Evolutionary conservation across 768 basidiomycete species (phyloP), one percentile per base, ranked within the genome.

Genomic region (Mycena epipterygia): DNA sequence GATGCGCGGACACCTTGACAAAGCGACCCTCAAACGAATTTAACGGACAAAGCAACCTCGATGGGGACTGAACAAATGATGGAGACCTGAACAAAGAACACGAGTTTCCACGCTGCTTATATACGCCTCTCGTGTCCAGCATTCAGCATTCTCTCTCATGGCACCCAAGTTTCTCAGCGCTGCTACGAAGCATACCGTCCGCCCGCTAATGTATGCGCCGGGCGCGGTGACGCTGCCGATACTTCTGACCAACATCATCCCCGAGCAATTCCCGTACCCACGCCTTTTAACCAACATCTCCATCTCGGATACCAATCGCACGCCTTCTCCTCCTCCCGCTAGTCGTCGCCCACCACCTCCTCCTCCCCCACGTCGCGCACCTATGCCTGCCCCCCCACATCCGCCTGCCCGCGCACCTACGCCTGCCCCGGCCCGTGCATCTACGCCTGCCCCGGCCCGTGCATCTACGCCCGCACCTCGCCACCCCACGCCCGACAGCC

Each of bases 31-130:
- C n/a, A n/a, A n/a, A n/a, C 41, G 21, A 12, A 59, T 41, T 33
- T 39, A 56, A 11, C 39, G 5, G 41, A 19, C 29, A 44, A 60
- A 46, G 42, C 21, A 11, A 48, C n/a, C 21, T 48, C n/a, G n/a
- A n/a, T n/a, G n/a, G n/a, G n/a, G n/a, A n/a, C n/a, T n/a, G n/a
- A 41, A 14, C 19, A 37, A 37, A 37, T 46, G 59, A 60, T 48
- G 46, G 59, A 16, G 30, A 25, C 59, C 59, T 13, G 37, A 41
- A 63, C 61, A 63, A 63, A 39, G 61, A 51, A n/a, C n/a, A n/a
- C n/a, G n/a, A n/a, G n/a, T n/a, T n/a, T n/a, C n/a, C n/a, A n/a
- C n/a, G 21, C 7, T 19, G 39, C 14, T 55, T 25, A 53, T 42
- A 65, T 44, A 57, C 25, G 23, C 3, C 35, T 25, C 48, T 37